Percentiles rank a stretch among this genome's conserved stretches.
Conservation (phyloP, 1,139 yeast genomes). For the Kodamaea arcana region DNA sequence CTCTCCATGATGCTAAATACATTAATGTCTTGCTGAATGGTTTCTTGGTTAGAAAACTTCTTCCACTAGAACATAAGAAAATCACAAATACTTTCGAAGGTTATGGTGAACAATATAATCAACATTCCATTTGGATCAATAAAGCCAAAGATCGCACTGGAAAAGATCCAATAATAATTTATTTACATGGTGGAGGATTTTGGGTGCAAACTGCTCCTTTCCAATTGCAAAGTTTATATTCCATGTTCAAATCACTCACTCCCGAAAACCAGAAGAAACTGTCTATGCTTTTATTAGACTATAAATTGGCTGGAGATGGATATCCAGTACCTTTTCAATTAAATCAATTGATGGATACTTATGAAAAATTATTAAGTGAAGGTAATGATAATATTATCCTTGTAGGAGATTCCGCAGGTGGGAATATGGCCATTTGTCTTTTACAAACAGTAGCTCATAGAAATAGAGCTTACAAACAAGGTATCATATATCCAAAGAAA, state of each 20-base stretch:
- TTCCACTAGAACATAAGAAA: constrained; percentile 5
- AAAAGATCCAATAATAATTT: constrained; percentile 35
- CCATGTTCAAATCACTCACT: constrained; percentile 28
- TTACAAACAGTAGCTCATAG: constrained; percentile 23
- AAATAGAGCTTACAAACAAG: constrained; percentile 1
- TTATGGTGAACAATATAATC: constrained; percentile 32
- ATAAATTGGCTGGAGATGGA: constrained; percentile 32
- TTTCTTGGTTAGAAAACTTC: constrained; percentile 7
- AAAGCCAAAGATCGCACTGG: constrained; percentile 25
- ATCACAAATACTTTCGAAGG: constrained; percentile 17
- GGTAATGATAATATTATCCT: constrained; percentile 30
- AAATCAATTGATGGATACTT: constrained; percentile 30
- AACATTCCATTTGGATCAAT: constrained; percentile 36
- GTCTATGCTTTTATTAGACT: constrained; percentile 37
- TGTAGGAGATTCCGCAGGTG: constrained; percentile 45
- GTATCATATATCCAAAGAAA: constrained; percentile 26
- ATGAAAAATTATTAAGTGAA: constrained; percentile 23
- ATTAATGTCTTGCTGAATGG: constrained; percentile 5
- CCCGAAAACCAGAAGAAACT: constrained; percentile 21
- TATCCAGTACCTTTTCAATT: constrained; percentile 34
- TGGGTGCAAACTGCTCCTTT: constrained; percentile 30
- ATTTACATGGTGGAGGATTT: constrained; percentile 44
- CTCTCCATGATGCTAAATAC: constrained; percentile 7
- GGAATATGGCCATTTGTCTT: constrained; percentile 29
- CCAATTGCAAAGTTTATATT: constrained; percentile 29